Evolutionary conservation across 495 filamentous ascomycete genomes (phyloP), one percentile per base, ranked within the genome.

Genomic region (Penicillium coprophilum): DNA sequence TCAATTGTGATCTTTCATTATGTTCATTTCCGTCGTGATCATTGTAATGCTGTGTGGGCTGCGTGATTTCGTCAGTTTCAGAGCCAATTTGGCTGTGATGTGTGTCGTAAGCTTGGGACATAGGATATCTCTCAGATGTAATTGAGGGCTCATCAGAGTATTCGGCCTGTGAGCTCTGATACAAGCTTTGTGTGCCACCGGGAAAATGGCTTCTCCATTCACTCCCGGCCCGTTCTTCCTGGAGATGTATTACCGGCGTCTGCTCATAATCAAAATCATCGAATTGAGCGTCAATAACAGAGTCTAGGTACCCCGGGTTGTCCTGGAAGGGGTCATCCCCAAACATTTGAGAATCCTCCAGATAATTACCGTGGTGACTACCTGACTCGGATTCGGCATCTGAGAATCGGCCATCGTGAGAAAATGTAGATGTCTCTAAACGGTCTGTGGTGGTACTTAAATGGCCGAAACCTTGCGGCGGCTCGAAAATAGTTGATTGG

Each of bases 301-400:
- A 77, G 50, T 81, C 75, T 28, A 81, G 61, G 57, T 80, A 81
- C 6, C 62, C 73, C 2, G 80, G 79, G 50, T 79, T 77, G 41
- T 78, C 74, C 17, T 75, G 64, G 28, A 79, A 59, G 28, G 65
- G 72, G 32, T 74, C 71, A 56, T 71, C 68, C 24, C 55, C 67
- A 40, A 76, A 59, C 34, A 59, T 31, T 23, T 59, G 67, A 27
- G 68, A 74, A 39, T 72, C 71, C 56, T 67, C 68, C 34, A 60
- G 60, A 56, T 62, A 74, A 28, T 61, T 55, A 54, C 69, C 64
- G 36, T 51, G 62, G 32, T 53, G 53, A 31, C 60, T 48, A 12
- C 71, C 69, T 12, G 64, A 62, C 4, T 72, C 71, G 7, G 75
- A 76, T 32, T 74, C 72, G 13, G 74, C 74, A 41, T 78, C 75